Conservation (phyloP, 768 basidiomycete species). For the Stropharia rugosoannulata region DNA sequence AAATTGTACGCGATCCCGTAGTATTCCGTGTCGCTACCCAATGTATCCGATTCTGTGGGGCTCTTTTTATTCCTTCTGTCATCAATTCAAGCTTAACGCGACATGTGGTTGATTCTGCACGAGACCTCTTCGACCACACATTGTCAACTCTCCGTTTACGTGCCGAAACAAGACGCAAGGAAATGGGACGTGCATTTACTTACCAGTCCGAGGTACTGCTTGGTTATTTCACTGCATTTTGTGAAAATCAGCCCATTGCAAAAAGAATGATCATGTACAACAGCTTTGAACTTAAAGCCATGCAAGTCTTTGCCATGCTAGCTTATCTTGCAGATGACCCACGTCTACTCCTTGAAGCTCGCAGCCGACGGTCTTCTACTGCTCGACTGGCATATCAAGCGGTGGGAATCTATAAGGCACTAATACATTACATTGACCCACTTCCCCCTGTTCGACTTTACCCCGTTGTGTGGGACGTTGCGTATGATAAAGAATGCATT, state of each 20-base stretch:
- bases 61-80: not conserved
- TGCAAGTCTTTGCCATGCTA: constrained; percentile 1
- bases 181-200: constrained; percentile 1
- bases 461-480: not conserved
- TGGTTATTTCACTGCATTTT: not conserved
- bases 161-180: not conserved
- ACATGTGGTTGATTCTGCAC: not conserved
- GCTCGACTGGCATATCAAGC: not conserved
- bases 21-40: constrained; percentile 1
- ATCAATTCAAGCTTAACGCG: not conserved
- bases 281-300: constrained; percentile 1
- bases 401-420: not conserved
- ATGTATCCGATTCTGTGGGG: constrained; percentile 3
- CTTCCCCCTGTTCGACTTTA: not conserved
- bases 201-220: not conserved
- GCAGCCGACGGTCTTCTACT: not conserved
- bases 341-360: not conserved
- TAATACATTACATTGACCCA: not conserved
- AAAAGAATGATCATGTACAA: not conserved
- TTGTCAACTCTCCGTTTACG: not conserved
- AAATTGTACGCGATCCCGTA: constrained; percentile 1
- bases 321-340: constrained; percentile 1
- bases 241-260: not conserved
- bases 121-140: constrained; percentile 2
- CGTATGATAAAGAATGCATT: not conserved